Conservation (phyloP, 164 flowering plant genomes). For the Cinnamomum chago region DNA sequence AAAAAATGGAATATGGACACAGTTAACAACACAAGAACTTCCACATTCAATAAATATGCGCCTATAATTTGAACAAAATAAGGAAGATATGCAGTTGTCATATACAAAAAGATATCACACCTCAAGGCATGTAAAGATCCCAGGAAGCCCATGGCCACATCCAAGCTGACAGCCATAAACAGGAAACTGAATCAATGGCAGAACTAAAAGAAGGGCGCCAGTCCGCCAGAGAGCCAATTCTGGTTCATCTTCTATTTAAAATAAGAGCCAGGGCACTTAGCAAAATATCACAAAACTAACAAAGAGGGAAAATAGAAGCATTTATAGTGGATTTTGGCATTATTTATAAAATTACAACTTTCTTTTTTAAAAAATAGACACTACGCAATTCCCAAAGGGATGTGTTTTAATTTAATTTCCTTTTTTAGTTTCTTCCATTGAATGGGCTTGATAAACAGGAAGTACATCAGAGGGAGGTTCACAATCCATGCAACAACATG, state of each 20-base stretch:
- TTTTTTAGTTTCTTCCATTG: neutral
- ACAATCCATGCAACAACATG: no score
- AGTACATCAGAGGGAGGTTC: no score
- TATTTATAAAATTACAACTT: neutral
- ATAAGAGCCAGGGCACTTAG: neutral
- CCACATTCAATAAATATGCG: neutral
- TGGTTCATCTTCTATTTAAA: neutral
- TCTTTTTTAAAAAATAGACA: neutral
- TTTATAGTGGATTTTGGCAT: neutral
- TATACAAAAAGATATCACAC: conserved; percentile 27
- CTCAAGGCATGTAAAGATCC: conserved; percentile 71
- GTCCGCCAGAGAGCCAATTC: neutral
- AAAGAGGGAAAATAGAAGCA: neutral
- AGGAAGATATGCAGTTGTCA: conserved; percentile 31
- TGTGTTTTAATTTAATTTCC: neutral
- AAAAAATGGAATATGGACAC: neutral
- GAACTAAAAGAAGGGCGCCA: neutral
- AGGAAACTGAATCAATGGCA: conserved; percentile 6
- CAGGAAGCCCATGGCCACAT: conserved; percentile 96
- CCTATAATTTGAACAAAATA: neutral
- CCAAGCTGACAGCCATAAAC: conserved; percentile 55
- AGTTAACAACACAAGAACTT: neutral
- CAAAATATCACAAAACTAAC: neutral
- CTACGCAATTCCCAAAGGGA: neutral
- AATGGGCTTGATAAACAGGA: neutral